phyloP scores from a whole-genome alignment of 192 early-diverging fungal genomes.

The Spinellus fusiger region DNA sequence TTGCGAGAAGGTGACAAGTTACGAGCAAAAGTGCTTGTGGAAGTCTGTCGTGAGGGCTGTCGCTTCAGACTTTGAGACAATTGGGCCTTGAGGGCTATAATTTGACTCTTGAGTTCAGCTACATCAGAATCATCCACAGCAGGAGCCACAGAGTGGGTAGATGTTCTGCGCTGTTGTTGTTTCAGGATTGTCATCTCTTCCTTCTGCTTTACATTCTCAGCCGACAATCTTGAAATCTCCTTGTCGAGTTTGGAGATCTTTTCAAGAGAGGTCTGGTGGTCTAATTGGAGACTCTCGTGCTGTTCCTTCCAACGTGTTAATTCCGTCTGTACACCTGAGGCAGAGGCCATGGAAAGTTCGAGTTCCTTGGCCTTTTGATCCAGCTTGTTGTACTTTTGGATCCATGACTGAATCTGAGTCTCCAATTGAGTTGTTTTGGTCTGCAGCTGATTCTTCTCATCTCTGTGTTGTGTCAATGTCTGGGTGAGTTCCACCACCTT shows the following conservation, averaged over 20 bases:
- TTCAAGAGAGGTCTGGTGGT: constrained; percentile 49
- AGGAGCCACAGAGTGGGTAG: not conserved
- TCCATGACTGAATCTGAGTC: constrained; percentile 56
- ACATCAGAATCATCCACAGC: constrained; percentile 46
- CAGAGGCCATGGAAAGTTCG: constrained; percentile 38
- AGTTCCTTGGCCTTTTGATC: constrained; percentile 50
- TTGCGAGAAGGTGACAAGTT: not conserved
- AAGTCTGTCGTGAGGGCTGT: constrained; percentile 9
- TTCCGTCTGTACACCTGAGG: constrained; percentile 41
- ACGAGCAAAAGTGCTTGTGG: not conserved
- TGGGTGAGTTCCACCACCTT: constrained; percentile 96
- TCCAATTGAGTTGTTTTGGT: constrained; percentile 59
- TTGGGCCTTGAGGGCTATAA: constrained; percentile 69
- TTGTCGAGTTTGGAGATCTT: constrained; percentile 54
- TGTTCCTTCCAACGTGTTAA: constrained; percentile 51
- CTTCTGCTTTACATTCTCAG: constrained; percentile 48
- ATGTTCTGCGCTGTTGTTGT: not conserved
- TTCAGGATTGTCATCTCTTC: constrained; percentile 60
- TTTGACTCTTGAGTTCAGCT: constrained; percentile 65
- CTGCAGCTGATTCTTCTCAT: constrained; percentile 62
- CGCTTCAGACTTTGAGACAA: constrained; percentile 56
- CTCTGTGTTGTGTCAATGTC: constrained; percentile 54
- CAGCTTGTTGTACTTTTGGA: constrained; percentile 65
- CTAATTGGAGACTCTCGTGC: constrained; percentile 50
- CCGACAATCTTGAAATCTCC: constrained; percentile 47